phyloP scores from a whole-genome alignment of 495 filamentous ascomycete species.

The Durotheca rogersii region DNA sequence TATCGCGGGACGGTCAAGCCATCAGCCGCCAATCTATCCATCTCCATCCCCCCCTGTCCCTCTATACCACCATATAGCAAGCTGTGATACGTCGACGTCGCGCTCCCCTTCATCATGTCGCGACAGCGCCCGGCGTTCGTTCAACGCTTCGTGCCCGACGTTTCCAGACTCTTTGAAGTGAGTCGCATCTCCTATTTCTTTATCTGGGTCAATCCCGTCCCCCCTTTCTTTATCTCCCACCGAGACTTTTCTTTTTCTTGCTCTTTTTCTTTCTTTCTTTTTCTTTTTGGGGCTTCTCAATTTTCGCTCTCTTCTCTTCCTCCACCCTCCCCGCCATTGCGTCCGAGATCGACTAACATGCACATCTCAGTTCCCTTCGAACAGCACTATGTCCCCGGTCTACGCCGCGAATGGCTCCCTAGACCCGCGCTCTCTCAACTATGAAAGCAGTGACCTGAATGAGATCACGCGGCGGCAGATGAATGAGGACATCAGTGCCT shows the following conservation, averaged over 20 bases:
- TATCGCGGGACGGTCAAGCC: too few species aligned
- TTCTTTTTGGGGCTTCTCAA: not conserved
- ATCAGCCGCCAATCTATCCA: too few species aligned
- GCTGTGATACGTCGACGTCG: too few species aligned
- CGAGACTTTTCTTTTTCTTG: not conserved
- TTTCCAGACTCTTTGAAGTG: conserved; percentile 23
- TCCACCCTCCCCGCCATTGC: not conserved
- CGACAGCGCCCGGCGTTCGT: conserved; percentile 9
- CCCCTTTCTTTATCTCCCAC: not conserved
- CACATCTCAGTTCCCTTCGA: conserved; percentile 7
- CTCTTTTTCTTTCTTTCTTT: not conserved
- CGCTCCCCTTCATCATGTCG: conserved; percentile 2
- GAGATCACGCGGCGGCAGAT: conserved; percentile 45
- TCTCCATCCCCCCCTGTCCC: too few species aligned
- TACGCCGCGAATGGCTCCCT: conserved; percentile 5
- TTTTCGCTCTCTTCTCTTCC: not conserved
- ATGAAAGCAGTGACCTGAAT: conserved; percentile 37
- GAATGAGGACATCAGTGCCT: conserved; percentile 44
- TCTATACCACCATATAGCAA: too few species aligned
- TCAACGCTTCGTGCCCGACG: conserved; percentile 23
- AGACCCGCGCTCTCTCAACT: conserved; percentile 17
- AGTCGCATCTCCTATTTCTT: not conserved
- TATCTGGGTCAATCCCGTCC: not conserved
- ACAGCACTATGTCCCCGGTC: conserved; percentile 3
- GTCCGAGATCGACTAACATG: not conserved